Evolutionary conservation across 2,329 filamentous ascomycete species (phyloP).

Genomic region (Cercospora zeae-maydis): DNA sequence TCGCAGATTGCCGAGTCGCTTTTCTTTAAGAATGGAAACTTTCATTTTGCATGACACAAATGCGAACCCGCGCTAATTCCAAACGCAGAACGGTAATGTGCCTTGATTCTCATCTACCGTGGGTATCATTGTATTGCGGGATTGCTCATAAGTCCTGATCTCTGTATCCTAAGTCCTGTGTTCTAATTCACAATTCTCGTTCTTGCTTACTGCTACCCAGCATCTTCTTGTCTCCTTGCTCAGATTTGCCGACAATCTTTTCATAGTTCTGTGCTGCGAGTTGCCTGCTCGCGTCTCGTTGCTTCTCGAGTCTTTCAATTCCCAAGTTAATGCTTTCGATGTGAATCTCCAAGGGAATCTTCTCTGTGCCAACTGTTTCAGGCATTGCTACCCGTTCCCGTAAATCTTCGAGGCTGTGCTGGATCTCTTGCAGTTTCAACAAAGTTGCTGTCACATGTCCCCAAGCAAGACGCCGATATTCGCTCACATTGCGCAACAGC

Average conservation of each 20-base stretch:
- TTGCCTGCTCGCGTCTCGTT: constrained; percentile 50
- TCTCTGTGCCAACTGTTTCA: constrained; percentile 53
- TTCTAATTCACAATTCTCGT: constrained; percentile 10
- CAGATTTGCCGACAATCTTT: constrained; percentile 24
- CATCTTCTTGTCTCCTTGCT: constrained; percentile 21
- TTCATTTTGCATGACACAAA: too few species aligned
- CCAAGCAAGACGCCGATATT: constrained; percentile 63
- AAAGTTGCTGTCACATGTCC: constrained; percentile 67
- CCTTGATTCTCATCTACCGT: not conserved
- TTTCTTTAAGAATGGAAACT: too few species aligned
- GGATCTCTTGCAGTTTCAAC: constrained; percentile 69
- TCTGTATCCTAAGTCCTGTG: not conserved
- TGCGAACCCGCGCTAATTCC: too few species aligned
- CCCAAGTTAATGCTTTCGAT: constrained; percentile 71
- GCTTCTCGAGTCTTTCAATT: constrained; percentile 66
- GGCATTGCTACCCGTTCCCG: constrained; percentile 67
- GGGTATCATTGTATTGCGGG: constrained; percentile 15
- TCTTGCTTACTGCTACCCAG: constrained; percentile 22
- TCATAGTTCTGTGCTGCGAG: constrained; percentile 31
- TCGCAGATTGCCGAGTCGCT: not conserved
- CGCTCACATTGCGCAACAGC: constrained; percentile 62
- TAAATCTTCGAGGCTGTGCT: constrained; percentile 66
- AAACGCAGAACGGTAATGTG: too few species aligned
- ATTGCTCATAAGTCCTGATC: constrained; percentile 11
- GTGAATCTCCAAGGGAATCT: constrained; percentile 66